These are phyloP conservation scores for Xylariaceae sp. DNA, from an alignment of 2,329 filamentous ascomycete genomes.

Conservation along the genomic window DNA sequence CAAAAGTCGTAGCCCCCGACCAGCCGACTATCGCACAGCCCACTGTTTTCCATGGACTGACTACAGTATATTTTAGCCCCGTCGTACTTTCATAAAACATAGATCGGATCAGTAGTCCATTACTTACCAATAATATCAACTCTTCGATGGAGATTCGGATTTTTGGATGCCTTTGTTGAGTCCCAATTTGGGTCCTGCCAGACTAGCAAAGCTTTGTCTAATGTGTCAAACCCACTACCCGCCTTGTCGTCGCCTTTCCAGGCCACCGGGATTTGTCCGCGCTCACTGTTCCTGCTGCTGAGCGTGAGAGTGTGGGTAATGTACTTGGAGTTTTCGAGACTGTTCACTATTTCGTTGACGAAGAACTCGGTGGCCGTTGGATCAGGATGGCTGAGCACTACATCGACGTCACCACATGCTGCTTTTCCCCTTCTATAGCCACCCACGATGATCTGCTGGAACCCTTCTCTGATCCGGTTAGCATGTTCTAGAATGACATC, in stretches of 20 bases:
- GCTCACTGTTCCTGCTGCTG: slow-evolving; percentile 63
- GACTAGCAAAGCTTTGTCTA: slow-evolving; percentile 89
- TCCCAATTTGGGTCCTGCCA: slow-evolving; percentile 68
- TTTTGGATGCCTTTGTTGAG: slow-evolving; percentile 44
- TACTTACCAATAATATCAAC: slow-evolving; percentile 71
- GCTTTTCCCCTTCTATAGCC: slow-evolving; percentile 76
- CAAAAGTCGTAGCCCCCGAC: slow-evolving; percentile 84
- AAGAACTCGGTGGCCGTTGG: slow-evolving; percentile 62
- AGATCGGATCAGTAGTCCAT: neutral
- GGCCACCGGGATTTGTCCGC: slow-evolving; percentile 57
- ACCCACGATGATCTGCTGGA: slow-evolving; percentile 62
- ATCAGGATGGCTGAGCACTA: slow-evolving; percentile 75
- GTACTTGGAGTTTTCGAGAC: slow-evolving; percentile 62
- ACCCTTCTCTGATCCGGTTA: slow-evolving; percentile 52
- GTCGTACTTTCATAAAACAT: neutral
- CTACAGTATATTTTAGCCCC: slow-evolving; percentile 20
- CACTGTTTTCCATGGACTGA: slow-evolving; percentile 80
- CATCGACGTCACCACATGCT: slow-evolving; percentile 74
- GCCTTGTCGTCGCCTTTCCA: slow-evolving; percentile 46
- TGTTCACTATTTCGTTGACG: slow-evolving; percentile 64
- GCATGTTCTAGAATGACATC: slow-evolving; percentile 61
- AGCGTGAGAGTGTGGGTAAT: slow-evolving; percentile 79
- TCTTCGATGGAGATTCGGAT: slow-evolving; percentile 70
- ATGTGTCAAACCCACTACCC: slow-evolving; percentile 68
- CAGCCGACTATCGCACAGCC: slow-evolving; percentile 87